Evolutionary conservation across 2,329 filamentous ascomycete genomes (phyloP).

Genomic region (Ophioceras dolichostomum): DNA sequence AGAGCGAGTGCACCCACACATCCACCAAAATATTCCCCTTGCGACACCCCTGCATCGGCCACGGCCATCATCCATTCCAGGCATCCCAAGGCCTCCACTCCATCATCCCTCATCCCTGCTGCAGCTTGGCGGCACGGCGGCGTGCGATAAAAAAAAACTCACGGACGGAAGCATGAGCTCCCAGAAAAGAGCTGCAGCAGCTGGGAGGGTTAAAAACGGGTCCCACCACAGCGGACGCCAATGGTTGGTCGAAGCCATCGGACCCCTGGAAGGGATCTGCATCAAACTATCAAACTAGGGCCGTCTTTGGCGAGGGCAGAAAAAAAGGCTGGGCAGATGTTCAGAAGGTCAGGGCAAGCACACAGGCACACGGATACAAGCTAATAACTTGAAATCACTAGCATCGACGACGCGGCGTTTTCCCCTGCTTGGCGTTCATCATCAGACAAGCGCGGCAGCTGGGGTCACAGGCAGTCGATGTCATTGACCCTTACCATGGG

Average conservation of each 20-base stretch:
- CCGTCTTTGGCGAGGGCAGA: neutral
- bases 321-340: neutral
- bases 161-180: neutral
- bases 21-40: neutral
- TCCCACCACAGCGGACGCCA: neutral
- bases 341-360: no score
- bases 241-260: neutral
- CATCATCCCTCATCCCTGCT: no score
- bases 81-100: neutral
- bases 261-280: neutral
- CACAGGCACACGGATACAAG: no score
- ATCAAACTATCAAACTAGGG: neutral
- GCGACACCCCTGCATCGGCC: neutral
- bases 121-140: neutral
- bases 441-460: neutral
- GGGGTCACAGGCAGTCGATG: neutral
- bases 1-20: neutral
- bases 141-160: neutral
- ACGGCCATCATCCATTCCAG: no score
- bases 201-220: neutral
- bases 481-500: no score
- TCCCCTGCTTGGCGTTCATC: neutral
- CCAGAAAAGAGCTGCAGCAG: neutral
- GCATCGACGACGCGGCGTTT: neutral
- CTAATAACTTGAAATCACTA: no score